phyloP scores from a whole-genome alignment of 228 moss, liverwort and hornwort genomes.

The Sphagnum fallax region DNA sequence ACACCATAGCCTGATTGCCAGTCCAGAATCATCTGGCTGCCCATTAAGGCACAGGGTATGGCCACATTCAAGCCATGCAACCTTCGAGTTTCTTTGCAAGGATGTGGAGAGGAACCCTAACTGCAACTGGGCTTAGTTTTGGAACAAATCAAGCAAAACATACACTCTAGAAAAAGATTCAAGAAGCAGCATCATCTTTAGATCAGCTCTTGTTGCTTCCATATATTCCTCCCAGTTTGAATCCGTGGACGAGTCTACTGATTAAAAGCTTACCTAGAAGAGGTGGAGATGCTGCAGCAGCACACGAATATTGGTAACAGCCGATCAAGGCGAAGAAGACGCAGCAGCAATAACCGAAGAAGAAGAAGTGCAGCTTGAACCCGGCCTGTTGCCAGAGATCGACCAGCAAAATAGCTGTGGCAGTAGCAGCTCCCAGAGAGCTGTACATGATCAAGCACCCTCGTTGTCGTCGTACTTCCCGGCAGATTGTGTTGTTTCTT shows the following conservation, averaged over 20 bases:
- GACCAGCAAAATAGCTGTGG: neutral
- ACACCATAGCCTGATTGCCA: no score
- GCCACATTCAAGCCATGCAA: no score
- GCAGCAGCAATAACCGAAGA: neutral
- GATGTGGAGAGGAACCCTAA: no score
- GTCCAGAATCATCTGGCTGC: no score
- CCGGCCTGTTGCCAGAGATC: neutral
- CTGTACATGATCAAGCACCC: slow-evolving; percentile 3
- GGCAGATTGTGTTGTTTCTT: no score
- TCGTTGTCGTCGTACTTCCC: neutral
- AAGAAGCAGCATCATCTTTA: no score
- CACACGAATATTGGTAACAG: neutral
- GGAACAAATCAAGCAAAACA: no score
- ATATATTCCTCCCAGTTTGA: neutral
- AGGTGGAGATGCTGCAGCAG: neutral
- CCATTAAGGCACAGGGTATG: no score
- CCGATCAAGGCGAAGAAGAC: neutral
- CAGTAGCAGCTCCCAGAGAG: neutral
- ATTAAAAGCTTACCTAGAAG: neutral
- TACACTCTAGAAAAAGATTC: no score
- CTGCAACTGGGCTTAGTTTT: no score
- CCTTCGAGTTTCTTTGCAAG: no score
- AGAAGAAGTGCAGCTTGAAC: neutral
- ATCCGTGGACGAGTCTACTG: neutral
- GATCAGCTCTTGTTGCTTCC: no score